A percentile compares a stretch with the other conserved stretches of the same genome.
These are phyloP conservation scores for Kodamaea leandrae DNA, from an alignment of 805 yeast genomes.

Conservation along the genomic window DNA sequence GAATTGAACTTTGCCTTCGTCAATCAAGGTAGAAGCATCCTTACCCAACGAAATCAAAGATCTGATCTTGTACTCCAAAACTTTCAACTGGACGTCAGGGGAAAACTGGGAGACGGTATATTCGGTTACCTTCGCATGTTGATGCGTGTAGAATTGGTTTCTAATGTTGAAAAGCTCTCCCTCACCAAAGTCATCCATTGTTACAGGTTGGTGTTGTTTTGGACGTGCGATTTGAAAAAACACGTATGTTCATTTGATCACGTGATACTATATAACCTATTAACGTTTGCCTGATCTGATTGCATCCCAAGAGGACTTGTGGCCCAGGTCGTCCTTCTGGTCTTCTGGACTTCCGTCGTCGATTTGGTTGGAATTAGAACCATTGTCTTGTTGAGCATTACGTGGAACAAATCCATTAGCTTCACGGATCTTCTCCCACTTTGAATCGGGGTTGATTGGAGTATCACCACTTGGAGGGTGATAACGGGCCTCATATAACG, in stretches of 20 bases:
- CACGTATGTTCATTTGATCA: background rate
- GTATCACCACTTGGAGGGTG: conserved; percentile 9
- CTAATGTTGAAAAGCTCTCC: conserved; percentile 54
- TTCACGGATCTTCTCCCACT: conserved; percentile 38
- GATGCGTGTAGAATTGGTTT: conserved; percentile 62
- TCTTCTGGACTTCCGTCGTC: background rate
- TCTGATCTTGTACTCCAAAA: conserved; percentile 41
- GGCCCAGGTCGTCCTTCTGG: background rate
- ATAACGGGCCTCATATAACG: conserved; percentile 28
- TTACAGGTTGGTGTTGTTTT: conserved; percentile 4
- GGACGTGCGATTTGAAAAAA: conserved; percentile 1
- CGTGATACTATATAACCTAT: background rate
- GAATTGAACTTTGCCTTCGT: conserved; percentile 30
- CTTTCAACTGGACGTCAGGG: conserved; percentile 35
- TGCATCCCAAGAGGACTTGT: conserved; percentile 22
- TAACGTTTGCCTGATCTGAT: conserved; percentile 9
- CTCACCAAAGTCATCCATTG: conserved; percentile 40
- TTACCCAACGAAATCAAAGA: conserved; percentile 35
- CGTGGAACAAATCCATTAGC: conserved; percentile 26
- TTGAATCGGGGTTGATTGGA: conserved; percentile 12
- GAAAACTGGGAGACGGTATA: conserved; percentile 39
- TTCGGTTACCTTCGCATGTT: conserved; percentile 44
- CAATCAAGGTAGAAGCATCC: conserved; percentile 41
- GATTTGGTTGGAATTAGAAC: background rate
- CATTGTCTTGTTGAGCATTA: conserved; percentile 2